Evolutionary conservation across 768 basidiomycete species (phyloP).

Genomic region (Lentinula sp.): DNA sequence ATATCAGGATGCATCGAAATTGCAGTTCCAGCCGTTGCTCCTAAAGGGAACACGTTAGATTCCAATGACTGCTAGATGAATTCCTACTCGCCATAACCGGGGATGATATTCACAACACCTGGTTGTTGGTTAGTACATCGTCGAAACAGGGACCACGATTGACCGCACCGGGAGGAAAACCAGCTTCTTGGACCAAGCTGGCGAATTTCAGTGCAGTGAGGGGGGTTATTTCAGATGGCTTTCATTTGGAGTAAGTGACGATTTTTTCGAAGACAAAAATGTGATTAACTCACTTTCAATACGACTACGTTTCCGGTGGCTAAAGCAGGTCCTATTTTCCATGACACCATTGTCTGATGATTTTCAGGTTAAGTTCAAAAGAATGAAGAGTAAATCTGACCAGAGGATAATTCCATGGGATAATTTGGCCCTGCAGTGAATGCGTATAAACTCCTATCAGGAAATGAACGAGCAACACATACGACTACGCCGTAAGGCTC

Average conservation of each 20-base stretch:
- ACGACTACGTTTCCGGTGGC: constrained; percentile 58
- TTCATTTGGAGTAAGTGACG: background rate
- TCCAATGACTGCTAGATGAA: background rate
- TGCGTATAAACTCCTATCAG: background rate
- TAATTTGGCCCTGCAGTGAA: constrained; percentile 34
- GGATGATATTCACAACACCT: constrained; percentile 4
- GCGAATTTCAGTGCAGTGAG: constrained; percentile 43
- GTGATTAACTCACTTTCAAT: constrained; percentile 24
- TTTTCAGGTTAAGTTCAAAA: constrained; percentile 14
- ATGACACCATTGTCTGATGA: constrained; percentile 41
- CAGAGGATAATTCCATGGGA: constrained; percentile 50
- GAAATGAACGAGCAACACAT: constrained; percentile 4
- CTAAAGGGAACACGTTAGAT: constrained; percentile 15
- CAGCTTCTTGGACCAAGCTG: constrained; percentile 46
- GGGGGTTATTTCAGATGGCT: constrained; percentile 64
- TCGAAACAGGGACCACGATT: constrained; percentile 54
- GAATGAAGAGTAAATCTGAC: constrained; percentile 4
- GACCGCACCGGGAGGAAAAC: constrained; percentile 58
- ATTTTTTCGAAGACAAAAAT: background rate
- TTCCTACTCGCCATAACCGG: constrained; percentile 7
- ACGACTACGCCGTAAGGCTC: constrained; percentile 53
- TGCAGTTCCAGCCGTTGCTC: constrained; percentile 47
- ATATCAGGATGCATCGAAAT: constrained; percentile 50
- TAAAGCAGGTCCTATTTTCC: constrained; percentile 61
- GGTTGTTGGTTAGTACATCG: constrained; percentile 15